Percentiles rank a stretch among this genome's conserved stretches.
Conservation (phyloP, 805 yeast genomes). For the Candida vartiovaarae region DNA sequence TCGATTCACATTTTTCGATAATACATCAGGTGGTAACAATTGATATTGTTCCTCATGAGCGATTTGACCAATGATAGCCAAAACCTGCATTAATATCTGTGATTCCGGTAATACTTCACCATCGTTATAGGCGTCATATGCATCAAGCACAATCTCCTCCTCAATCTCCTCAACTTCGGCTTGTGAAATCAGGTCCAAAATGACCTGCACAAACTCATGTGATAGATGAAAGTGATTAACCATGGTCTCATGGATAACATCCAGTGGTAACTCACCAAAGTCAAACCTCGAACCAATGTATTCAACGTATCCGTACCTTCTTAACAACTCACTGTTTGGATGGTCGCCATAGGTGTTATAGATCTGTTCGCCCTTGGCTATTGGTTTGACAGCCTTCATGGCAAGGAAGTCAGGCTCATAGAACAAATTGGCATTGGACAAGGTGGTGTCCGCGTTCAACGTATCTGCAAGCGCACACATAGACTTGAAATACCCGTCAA, state of each 20-base stretch:
- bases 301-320: constrained; percentile 92
- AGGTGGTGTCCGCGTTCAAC: constrained; percentile 74
- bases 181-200: constrained; percentile 18
- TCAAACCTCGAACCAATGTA: constrained; percentile 63
- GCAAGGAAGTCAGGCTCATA: constrained; percentile 42
- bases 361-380: constrained; percentile 62
- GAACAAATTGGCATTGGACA: constrained; percentile 66
- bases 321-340: constrained; percentile 82
- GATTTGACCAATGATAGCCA: constrained; percentile 32
- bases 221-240: constrained; percentile 28
- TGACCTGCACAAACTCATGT: constrained; percentile 28
- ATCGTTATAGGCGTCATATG: constrained; percentile 54
- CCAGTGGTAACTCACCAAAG: constrained; percentile 65
- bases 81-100: constrained; percentile 43
- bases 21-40: background rate
- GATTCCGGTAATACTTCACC: constrained; percentile 59
- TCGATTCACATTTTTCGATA: constrained; percentile 35
- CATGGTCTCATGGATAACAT: constrained; percentile 22
- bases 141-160: constrained; percentile 39
- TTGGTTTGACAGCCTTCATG: constrained; percentile 65
- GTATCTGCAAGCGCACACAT: constrained; percentile 95
- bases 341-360: constrained; percentile 87
- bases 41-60: constrained; percentile 8
- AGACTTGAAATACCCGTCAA: constrained; percentile 52
- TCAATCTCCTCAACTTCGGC: constrained; percentile 31